Evolutionary conservation across 768 basidiomycete genomes (phyloP).

Genomic region (Strobilomyces confusus): DNA sequence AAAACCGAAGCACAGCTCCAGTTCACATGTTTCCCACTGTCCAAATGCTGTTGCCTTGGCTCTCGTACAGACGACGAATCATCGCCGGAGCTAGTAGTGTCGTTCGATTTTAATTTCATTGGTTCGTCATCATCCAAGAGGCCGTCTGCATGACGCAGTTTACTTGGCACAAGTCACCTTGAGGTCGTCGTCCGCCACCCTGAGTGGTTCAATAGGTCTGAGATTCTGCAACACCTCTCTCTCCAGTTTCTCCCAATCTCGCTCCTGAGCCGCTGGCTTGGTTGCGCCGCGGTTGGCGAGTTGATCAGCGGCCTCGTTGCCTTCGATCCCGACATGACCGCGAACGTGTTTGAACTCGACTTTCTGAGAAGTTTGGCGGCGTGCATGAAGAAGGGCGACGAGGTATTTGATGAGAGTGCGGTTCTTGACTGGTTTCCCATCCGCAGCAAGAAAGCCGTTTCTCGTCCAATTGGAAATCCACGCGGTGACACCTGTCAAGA

Average conservation of each 20-base stretch:
- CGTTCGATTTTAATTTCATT: constrained; percentile 21
- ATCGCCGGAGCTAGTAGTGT: neutral
- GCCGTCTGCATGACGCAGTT: constrained; percentile 29
- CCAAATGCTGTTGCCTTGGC: neutral
- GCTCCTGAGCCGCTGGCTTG: constrained; percentile 40
- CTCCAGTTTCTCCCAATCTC: constrained; percentile 50
- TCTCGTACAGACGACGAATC: neutral
- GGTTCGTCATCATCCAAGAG: constrained; percentile 35
- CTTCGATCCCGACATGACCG: constrained; percentile 71
- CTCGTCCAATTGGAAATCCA: constrained; percentile 70
- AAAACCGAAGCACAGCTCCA: neutral
- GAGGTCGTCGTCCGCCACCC: constrained; percentile 5
- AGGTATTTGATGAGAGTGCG: constrained; percentile 66
- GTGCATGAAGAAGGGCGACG: constrained; percentile 52
- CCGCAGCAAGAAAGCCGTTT: constrained; percentile 46
- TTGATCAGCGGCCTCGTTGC: constrained; percentile 85
- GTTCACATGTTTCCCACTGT: neutral
- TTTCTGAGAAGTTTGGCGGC: constrained; percentile 47
- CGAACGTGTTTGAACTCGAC: constrained; percentile 69
- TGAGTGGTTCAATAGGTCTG: neutral
- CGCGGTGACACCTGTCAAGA: constrained; percentile 51
- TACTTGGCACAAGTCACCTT: constrained; percentile 17
- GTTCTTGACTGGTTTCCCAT: constrained; percentile 68
- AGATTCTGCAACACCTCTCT: constrained; percentile 10
- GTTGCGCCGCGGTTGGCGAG: constrained; percentile 60